phyloP scores from a whole-genome alignment of 208 protist species.

The Wallacemonas sp. region DNA sequence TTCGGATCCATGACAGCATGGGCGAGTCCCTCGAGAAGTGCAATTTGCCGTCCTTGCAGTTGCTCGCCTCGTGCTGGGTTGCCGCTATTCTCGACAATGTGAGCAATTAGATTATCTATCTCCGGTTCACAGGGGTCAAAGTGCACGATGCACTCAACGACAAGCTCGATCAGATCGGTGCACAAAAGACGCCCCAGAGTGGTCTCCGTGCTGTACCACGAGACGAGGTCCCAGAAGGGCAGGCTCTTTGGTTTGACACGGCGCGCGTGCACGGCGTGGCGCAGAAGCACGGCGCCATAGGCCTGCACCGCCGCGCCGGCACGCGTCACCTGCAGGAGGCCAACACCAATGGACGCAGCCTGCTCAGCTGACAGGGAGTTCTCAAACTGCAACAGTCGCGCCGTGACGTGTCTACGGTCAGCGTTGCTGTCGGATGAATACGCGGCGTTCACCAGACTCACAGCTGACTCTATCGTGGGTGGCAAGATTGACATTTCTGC shows the following conservation, averaged over 20 bases:
- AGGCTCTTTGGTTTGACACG: slow-evolving; percentile 26
- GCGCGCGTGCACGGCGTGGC: slow-evolving; percentile 34
- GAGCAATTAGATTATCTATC: slow-evolving; percentile 1
- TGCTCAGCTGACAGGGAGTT: slow-evolving; percentile 33
- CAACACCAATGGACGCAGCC: slow-evolving; percentile 42
- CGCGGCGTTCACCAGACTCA: slow-evolving; percentile 31
- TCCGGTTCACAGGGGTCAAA: slow-evolving; percentile 12
- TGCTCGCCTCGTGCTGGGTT: background rate
- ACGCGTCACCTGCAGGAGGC: slow-evolving; percentile 40
- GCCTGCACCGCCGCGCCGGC: slow-evolving; percentile 61
- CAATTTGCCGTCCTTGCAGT: slow-evolving; percentile 30
- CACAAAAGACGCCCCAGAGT: slow-evolving; percentile 44
- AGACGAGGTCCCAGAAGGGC: slow-evolving; percentile 57
- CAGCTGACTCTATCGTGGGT: slow-evolving; percentile 19
- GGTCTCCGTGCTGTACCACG: slow-evolving; percentile 70
- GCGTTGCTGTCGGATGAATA: slow-evolving; percentile 52
- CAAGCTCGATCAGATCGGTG: slow-evolving; percentile 51
- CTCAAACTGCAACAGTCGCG: slow-evolving; percentile 54
- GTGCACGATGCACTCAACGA: slow-evolving; percentile 63
- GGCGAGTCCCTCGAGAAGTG: slow-evolving; percentile 46
- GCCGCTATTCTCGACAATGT: background rate
- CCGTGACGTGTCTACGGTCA: slow-evolving; percentile 24
- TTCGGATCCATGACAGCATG: slow-evolving; percentile 39
- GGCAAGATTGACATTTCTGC: slow-evolving; percentile 2
- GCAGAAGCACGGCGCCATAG: slow-evolving; percentile 77